Conservation (phyloP, 2,329 filamentous ascomycete genomes). For the Geosmithia morbida region DNA sequence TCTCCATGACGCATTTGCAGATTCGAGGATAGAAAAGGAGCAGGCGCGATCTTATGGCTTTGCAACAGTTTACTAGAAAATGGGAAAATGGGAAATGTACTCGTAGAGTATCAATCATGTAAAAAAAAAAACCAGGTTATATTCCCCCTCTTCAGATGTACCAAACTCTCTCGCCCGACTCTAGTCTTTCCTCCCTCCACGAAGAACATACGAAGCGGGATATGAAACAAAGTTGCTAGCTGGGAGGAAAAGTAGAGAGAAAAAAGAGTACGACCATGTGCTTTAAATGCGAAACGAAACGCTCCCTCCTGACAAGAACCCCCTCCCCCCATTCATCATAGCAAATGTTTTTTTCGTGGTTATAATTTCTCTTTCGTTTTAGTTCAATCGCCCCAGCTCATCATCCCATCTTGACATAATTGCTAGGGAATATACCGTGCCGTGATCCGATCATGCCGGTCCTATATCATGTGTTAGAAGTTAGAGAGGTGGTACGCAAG, state of each 20-base stretch:
- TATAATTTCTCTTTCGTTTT: not conserved
- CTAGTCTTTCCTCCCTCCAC: too few species aligned
- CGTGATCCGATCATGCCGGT: slow-evolving; percentile 75
- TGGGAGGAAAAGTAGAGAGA: not conserved
- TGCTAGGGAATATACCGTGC: slow-evolving; percentile 87
- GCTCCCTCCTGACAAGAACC: not conserved
- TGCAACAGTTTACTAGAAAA: not conserved
- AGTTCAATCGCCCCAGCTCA: slow-evolving; percentile 7
- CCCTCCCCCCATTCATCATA: not conserved
- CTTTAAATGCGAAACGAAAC: not conserved
- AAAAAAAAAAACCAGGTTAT: too few species aligned
- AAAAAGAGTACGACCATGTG: not conserved
- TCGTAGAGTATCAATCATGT: not conserved
- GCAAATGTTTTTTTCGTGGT: not conserved
- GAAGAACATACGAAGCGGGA: not conserved
- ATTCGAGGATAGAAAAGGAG: not conserved
- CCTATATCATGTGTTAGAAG: slow-evolving; percentile 26
- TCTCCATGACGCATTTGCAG: too few species aligned
- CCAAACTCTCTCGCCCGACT: too few species aligned
- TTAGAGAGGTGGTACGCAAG: too few species aligned
- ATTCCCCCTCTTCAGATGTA: too few species aligned
- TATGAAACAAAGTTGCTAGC: not conserved
- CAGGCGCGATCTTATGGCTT: not conserved
- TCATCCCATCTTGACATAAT: slow-evolving; percentile 55
- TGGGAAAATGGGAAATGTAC: not conserved